A percentile compares a stretch with the other conserved stretches of the same genome.
Evolutionary conservation across 257 asterid genomes (phyloP).

Genomic region (Prunella vulgaris): DNA sequence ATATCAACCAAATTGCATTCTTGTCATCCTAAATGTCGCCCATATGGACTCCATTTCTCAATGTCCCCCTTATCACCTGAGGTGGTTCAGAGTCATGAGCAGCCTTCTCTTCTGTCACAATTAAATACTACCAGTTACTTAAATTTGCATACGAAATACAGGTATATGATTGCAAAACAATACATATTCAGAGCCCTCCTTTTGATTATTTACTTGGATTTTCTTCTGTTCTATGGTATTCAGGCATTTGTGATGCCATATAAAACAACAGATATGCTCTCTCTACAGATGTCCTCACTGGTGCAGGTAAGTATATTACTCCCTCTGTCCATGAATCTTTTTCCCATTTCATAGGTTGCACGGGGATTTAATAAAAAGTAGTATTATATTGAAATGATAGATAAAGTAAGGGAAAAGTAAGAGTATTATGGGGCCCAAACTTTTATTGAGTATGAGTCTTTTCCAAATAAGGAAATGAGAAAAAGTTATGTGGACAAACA

Average conservation of each 20-base stretch:
- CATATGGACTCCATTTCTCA: conserved; percentile 30
- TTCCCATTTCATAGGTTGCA: too few relatives aligned
- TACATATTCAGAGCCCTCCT: neutral
- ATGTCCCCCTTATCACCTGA: neutral
- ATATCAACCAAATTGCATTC: conserved; percentile 26
- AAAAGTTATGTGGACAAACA: too few relatives aligned
- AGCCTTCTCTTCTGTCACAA: neutral
- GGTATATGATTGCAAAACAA: neutral
- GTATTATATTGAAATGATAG: too few relatives aligned
- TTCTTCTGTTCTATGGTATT: neutral
- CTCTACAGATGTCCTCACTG: neutral
- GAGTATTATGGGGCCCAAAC: too few relatives aligned
- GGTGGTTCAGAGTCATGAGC: neutral
- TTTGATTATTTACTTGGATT: neutral
- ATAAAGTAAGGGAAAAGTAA: too few relatives aligned
- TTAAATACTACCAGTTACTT: neutral
- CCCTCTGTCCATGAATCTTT: too few relatives aligned
- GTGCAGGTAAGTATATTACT: neutral
- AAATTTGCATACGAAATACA: neutral
- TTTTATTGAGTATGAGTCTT: too few relatives aligned
- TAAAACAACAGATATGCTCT: neutral
- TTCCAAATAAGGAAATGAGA: too few relatives aligned
- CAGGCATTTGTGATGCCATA: neutral
- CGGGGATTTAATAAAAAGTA: too few relatives aligned
- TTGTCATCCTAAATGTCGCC: conserved; percentile 23